Percentiles rank a stretch among this genome's conserved stretches.
Conservation (phyloP, 768 basidiomycete genomes). For the Tulasnella sp. region DNA sequence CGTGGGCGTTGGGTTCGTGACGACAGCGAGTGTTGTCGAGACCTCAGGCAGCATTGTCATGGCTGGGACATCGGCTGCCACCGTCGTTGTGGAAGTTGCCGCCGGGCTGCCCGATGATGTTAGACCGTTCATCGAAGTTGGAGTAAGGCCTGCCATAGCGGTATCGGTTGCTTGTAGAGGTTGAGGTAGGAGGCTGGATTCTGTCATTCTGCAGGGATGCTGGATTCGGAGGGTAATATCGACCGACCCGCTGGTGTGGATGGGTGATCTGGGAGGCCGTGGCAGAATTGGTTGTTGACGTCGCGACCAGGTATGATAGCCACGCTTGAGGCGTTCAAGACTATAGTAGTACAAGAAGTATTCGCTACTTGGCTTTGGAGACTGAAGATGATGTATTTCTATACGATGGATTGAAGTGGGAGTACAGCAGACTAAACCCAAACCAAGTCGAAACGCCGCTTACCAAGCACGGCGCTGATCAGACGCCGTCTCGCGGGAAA, state of each 20-base stretch:
- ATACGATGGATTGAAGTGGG: neutral
- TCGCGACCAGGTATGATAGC: neutral
- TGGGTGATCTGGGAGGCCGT: neutral
- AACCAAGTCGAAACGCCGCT: neutral
- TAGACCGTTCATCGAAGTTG: neutral
- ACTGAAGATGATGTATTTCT: neutral
- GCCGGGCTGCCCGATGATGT: neutral
- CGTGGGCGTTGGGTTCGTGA: neutral
- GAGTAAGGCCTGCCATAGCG: neutral
- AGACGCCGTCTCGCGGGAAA: constrained; percentile 12
- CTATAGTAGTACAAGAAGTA: neutral
- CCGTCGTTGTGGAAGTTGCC: neutral
- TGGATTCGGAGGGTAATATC: neutral
- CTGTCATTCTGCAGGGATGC: neutral
- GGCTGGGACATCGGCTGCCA: neutral
- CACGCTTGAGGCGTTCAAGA: neutral
- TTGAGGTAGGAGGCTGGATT: neutral
- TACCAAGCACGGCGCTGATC: neutral
- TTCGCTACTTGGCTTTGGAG: neutral
- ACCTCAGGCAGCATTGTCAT: neutral
- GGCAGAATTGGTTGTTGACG: neutral
- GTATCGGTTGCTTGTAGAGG: neutral
- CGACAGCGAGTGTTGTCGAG: neutral
- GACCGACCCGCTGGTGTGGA: neutral
- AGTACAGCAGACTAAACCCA: neutral